phyloP scores from a whole-genome alignment of 176 grass and related monocot species.

The Musa itinerans region DNA sequence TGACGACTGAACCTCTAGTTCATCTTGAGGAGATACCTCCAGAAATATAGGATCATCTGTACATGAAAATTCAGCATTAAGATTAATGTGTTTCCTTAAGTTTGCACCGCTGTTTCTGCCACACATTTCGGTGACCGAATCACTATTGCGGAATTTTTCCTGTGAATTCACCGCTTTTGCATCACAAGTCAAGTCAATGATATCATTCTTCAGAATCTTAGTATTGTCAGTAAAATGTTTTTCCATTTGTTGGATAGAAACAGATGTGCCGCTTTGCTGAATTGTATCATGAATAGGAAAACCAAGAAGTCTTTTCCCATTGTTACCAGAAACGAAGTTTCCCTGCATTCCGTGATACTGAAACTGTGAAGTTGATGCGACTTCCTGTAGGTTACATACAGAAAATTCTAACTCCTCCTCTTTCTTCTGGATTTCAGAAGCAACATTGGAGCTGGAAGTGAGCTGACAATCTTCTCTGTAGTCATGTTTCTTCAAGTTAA shows the following conservation, averaged over 20 bases:
- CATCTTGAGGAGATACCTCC: constrained; percentile 6
- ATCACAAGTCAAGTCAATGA: constrained; percentile 1
- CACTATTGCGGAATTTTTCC: not conserved
- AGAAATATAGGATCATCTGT: constrained; percentile 30
- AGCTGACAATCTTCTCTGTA: constrained; percentile 25
- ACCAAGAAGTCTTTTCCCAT: constrained; percentile 7
- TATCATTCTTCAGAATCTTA: not conserved
- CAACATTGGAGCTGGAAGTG: constrained; percentile 13
- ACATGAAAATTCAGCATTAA: constrained; percentile 47
- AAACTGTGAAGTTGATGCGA: not conserved
- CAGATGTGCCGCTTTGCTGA: constrained; percentile 9
- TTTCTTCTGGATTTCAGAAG: constrained; percentile 12
- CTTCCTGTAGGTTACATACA: not conserved
- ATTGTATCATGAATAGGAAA: constrained; percentile 13
- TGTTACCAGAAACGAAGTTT: constrained; percentile 2
- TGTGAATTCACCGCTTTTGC: constrained; percentile 8
- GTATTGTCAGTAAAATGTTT: not conserved
- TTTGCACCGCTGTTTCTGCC: constrained; percentile 21
- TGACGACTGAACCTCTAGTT: constrained; percentile 11
- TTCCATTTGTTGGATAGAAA: constrained; percentile 1
- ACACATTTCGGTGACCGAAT: not conserved
- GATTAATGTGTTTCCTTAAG: constrained; percentile 42
- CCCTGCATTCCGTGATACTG: not conserved
- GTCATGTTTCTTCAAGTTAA: constrained; percentile 19
- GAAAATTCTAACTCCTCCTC: constrained; percentile 7